Conservation (phyloP, 1,284 basidiomycete genomes). For the Pholiota adiposa region DNA sequence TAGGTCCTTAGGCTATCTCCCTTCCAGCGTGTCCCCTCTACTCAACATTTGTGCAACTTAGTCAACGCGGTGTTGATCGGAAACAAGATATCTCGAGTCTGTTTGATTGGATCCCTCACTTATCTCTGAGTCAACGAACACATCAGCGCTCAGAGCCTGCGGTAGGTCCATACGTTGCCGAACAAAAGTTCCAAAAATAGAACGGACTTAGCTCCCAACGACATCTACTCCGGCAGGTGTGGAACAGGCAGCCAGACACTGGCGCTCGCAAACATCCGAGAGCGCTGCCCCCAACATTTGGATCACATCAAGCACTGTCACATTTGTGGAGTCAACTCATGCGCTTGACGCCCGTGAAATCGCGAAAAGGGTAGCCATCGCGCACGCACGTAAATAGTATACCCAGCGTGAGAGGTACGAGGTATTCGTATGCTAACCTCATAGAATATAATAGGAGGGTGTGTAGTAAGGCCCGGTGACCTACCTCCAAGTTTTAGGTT, state of each 20-base stretch:
- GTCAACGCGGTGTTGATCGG: neutral
- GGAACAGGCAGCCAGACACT: neutral
- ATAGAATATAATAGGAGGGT: neutral
- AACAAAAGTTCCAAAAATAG: neutral
- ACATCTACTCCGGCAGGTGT: slow-evolving; percentile 8
- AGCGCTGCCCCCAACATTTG: neutral
- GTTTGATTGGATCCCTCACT: slow-evolving; percentile 1
- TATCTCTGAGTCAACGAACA: neutral
- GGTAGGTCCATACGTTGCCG: neutral
- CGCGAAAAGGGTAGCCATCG: too few relatives aligned
- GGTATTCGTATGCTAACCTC: neutral
- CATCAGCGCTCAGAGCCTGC: neutral
- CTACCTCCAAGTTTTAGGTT: neutral
- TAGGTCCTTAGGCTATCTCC: neutral
- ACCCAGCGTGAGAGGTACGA: neutral
- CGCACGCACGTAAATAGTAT: too few relatives aligned
- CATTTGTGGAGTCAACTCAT: neutral
- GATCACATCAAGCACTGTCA: neutral
- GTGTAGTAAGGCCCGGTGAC: neutral
- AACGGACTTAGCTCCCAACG: neutral
- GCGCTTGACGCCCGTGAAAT: too few relatives aligned
- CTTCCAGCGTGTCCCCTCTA: neutral
- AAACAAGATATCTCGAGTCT: neutral
- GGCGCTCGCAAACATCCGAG: neutral
- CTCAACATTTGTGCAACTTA: neutral